Evolutionary conservation across 1,139 yeast species (phyloP).

Genomic region (Scheffersomyces illinoinensis): DNA sequence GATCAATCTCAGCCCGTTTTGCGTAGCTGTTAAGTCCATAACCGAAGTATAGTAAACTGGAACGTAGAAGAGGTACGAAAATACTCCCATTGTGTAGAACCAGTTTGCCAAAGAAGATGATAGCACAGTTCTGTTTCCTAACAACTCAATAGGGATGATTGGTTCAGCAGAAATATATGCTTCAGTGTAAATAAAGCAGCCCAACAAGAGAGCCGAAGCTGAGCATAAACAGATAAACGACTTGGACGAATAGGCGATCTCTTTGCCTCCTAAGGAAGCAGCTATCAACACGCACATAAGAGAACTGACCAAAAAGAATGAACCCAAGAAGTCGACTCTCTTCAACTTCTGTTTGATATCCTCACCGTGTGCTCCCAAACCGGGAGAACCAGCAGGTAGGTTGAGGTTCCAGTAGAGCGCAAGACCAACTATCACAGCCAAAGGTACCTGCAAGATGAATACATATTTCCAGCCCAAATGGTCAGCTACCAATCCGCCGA

Average conservation of each 20-base stretch:
- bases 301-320: conserved; percentile 56
- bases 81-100: conserved; percentile 59
- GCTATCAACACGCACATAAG: conserved; percentile 60
- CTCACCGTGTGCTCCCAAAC: conserved; percentile 38
- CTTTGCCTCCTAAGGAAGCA: conserved; percentile 68
- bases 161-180: conserved; percentile 61
- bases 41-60: conserved; percentile 69
- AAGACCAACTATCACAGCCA: conserved; percentile 52
- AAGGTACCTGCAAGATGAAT: conserved; percentile 58
- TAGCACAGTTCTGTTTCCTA: conserved; percentile 58
- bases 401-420: conserved; percentile 37
- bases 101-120: conserved; percentile 69
- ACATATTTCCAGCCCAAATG: conserved; percentile 79
- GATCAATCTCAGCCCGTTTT: conserved; percentile 61
- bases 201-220: conserved; percentile 22
- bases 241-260: conserved; percentile 39
- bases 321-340: conserved; percentile 74
- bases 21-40: conserved; percentile 53
- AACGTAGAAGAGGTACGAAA: conserved; percentile 57
- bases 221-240: conserved; percentile 31
- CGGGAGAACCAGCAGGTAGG: conserved; percentile 53
- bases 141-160: conserved; percentile 59
- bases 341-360: conserved; percentile 46
- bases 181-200: conserved; percentile 53
- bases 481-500: conserved; percentile 71